Evolutionary conservation across 129 eudicot genomes (phyloP), one percentile per base, ranked within the genome.

Genomic region (Chrysanthemum makinoi): DNA sequence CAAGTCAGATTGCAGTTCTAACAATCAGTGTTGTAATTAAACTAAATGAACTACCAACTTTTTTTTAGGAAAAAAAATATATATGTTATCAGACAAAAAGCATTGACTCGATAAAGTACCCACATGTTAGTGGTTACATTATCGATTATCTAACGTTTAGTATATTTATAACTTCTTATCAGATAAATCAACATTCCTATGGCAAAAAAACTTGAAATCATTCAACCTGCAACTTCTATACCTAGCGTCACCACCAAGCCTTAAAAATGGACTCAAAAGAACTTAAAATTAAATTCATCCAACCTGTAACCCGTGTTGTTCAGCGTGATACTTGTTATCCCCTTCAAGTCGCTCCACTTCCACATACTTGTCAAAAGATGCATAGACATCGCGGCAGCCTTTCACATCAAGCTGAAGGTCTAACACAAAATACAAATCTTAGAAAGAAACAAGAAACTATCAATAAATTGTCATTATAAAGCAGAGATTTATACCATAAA

Each of bases 341-440:
- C 98, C 98, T 77, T 84, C 98, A 66, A 94, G 94, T 43, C 86
- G 81, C 74, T 94, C 98, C 67, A 89, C 98, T 73, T 94, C 98
- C 72, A 94, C 98, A 75, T 94, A 94, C 82, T 94, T 85, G 78
- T 94, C 98, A 89, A 94, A 94, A 56, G 98, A 94, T 35, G 95
- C 96, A 87, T 94, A 94, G 39, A 94, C 89, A 77, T 94, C 98
- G 22, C 91, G 88, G 67, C 96, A 94, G 15, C 96, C 98, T 87
- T 94, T 94, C 13, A 94, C 98, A 83, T 89, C 98, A 82, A 93
- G 98, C 79, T 93, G 98, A 72, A 93, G 88, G 84, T 93, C 98
- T 92, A 84, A 28, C 50, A 74, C 66, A 65, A 48, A n/a, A 60
- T n/a, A 80, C 33, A 50, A 11, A 56, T 17, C 20, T 44, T 17